Percentiles rank a stretch among this genome's conserved stretches.
Evolutionary conservation across 2,329 filamentous ascomycete genomes (phyloP).

Genomic region (Aspergillus sp.): DNA sequence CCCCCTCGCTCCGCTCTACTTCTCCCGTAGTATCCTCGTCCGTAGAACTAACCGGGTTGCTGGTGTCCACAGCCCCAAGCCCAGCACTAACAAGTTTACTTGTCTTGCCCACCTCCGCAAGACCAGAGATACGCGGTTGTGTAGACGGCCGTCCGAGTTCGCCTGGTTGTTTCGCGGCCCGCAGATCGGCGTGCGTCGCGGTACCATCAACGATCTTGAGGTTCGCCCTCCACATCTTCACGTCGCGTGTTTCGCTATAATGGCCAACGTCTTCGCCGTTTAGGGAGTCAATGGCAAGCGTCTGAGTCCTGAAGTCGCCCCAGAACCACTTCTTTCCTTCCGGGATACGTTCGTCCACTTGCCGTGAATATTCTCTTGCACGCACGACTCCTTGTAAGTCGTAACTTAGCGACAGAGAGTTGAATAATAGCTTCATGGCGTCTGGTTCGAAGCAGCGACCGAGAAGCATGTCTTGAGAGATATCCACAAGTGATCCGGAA

Average conservation of each 20-base stretch:
- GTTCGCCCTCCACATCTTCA: conserved; percentile 48
- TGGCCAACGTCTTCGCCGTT: conserved; percentile 54
- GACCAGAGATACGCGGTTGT: conserved; percentile 20
- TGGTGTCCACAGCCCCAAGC: conserved; percentile 28
- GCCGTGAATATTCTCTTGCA: conserved; percentile 48
- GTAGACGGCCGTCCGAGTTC: conserved; percentile 26
- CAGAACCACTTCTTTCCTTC: conserved; percentile 54
- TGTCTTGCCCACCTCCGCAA: conserved; percentile 35
- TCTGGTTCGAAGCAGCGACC: conserved; percentile 56
- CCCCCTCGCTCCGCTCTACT: conserved; percentile 8
- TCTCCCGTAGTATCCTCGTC: conserved; percentile 19
- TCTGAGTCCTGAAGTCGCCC: conserved; percentile 56
- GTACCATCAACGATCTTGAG: conserved; percentile 46
- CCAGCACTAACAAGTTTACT: conserved; percentile 42
- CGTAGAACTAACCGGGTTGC: conserved; percentile 26
- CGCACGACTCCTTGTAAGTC: conserved; percentile 49
- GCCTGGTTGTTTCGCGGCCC: conserved; percentile 29
- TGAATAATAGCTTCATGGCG: conserved; percentile 49
- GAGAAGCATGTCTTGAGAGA: conserved; percentile 54
- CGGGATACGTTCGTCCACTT: conserved; percentile 51
- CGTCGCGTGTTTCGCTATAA: conserved; percentile 46
- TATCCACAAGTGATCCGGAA: conserved; percentile 39
- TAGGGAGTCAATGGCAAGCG: conserved; percentile 55
- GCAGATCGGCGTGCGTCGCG: conserved; percentile 23
- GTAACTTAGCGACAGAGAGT: conserved; percentile 37